Conservation (phyloP, 495 filamentous ascomycete genomes). For the Annulohypoxylon moriforme region DNA sequence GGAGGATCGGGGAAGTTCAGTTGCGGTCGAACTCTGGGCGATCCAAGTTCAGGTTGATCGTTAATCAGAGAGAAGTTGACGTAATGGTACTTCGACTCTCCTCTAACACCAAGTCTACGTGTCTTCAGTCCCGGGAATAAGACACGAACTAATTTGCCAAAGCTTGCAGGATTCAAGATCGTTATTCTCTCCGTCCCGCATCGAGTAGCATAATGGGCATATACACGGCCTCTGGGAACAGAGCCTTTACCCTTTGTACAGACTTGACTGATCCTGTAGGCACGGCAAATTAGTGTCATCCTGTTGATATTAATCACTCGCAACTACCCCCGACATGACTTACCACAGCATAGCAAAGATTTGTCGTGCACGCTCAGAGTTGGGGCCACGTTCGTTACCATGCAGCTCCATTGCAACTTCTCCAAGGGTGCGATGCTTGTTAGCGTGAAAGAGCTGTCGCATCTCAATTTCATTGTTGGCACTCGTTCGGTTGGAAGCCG, state of each 20-base stretch:
- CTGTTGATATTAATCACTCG: background rate
- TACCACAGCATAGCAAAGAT: conserved; percentile 99
- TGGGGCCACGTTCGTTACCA: conserved; percentile 71
- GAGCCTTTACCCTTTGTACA: conserved; percentile 84
- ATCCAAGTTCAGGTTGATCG: conserved; percentile 64
- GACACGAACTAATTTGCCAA: conserved; percentile 95
- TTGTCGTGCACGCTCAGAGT: conserved; percentile 94
- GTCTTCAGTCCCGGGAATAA: conserved; percentile 96
- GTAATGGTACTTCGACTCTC: conserved; percentile 99
- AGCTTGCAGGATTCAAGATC: conserved; percentile 93
- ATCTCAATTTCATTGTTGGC: conserved; percentile 93
- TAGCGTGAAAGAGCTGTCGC: conserved; percentile 81
- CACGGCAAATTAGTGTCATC: conserved; percentile 27
- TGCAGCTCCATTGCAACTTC: conserved; percentile 84
- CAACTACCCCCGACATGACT: conserved; percentile 30
- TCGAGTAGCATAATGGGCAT: conserved; percentile 88
- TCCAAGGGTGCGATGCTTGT: conserved; percentile 77
- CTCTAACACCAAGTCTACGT: conserved; percentile 87
- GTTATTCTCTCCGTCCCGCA: conserved; percentile 94
- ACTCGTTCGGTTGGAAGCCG: conserved; percentile 71
- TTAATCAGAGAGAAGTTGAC: conserved; percentile 82
- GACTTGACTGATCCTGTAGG: conserved; percentile 79
- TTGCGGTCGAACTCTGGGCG: conserved; percentile 48
- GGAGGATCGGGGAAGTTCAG: conserved; percentile 54
- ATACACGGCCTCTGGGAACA: conserved; percentile 91